Conservation (phyloP, 768 basidiomycete species). For the Russula emetica region DNA sequence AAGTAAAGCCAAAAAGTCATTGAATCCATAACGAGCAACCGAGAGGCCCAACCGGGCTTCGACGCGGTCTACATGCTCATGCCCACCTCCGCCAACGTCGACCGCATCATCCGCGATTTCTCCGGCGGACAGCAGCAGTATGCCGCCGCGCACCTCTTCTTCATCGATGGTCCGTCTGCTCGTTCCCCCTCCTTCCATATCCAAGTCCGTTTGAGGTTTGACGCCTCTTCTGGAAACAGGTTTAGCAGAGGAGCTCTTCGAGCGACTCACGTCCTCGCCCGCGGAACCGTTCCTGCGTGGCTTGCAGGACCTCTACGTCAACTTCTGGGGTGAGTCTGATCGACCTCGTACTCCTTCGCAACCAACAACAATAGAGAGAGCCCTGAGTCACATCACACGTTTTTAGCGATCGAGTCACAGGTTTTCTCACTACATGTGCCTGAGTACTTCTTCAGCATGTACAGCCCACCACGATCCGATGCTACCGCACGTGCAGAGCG, state of each 20-base stretch:
- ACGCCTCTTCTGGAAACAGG: conserved; percentile 42
- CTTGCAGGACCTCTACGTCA: conserved; percentile 84
- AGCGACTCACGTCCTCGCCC: conserved; percentile 66
- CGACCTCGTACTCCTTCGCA: not conserved
- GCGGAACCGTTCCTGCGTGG: conserved; percentile 74
- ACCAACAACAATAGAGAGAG: not conserved
- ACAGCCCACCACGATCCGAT: conserved; percentile 75
- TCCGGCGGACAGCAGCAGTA: conserved; percentile 61
- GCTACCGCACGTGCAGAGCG: conserved; percentile 62
- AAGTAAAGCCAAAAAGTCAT: conserved; percentile 59
- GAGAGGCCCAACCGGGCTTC: conserved; percentile 78
- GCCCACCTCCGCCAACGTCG: conserved; percentile 91
- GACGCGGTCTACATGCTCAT: conserved; percentile 94
- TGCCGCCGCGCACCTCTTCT: conserved; percentile 84
- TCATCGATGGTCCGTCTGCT: conserved; percentile 72
- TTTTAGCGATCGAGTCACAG: conserved; percentile 77
- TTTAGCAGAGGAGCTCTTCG: conserved; percentile 71
- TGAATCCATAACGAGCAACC: conserved; percentile 79
- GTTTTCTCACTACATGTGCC: conserved; percentile 78
- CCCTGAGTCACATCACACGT: not conserved
- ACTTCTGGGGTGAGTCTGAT: conserved; percentile 76
- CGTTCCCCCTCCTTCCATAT: not conserved
- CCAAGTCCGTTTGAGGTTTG: not conserved
- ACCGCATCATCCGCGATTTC: conserved; percentile 87
- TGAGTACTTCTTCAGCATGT: conserved; percentile 81